Evolutionary conservation across 1,284 basidiomycete species (phyloP).

Genomic region (Apiotrichum siamense): DNA sequence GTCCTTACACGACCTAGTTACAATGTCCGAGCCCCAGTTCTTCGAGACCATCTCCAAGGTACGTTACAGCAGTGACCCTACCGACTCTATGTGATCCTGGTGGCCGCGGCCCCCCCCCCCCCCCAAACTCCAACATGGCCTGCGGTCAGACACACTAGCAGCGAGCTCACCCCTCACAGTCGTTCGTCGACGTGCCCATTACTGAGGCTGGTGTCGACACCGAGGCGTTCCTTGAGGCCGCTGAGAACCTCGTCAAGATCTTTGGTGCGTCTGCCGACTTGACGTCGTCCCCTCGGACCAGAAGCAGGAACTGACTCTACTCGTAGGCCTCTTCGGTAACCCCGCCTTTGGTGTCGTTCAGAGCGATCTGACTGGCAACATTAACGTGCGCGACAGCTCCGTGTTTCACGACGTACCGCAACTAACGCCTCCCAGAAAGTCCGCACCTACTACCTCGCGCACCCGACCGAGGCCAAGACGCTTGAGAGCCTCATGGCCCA

Average conservation of each 20-base stretch:
- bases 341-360: constrained; percentile 80
- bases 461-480: constrained; percentile 62
- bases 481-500: constrained; percentile 78
- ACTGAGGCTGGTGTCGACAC: constrained; percentile 87
- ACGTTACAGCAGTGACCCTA: constrained; percentile 19
- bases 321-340: constrained; percentile 76
- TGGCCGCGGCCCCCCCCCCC: too few species aligned
- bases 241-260: constrained; percentile 80
- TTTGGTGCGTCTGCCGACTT: constrained; percentile 61
- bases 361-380: constrained; percentile 86
- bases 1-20: constrained; percentile 1
- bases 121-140: too few species aligned
- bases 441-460: constrained; percentile 65
- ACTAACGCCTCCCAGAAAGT: constrained; percentile 64
- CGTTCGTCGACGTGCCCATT: constrained; percentile 81
- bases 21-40: constrained; percentile 68
- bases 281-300: neutral
- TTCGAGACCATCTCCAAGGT: constrained; percentile 76
- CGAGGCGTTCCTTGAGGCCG: constrained; percentile 77
- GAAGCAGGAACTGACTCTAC: neutral
- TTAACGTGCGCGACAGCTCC: constrained; percentile 57
- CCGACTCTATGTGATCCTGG: neutral
- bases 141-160: too few species aligned
- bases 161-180: constrained; percentile 51
- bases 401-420: neutral